phyloP scores from a whole-genome alignment of 805 yeast species.

The Sugiyamaella lignohabitans region DNA sequence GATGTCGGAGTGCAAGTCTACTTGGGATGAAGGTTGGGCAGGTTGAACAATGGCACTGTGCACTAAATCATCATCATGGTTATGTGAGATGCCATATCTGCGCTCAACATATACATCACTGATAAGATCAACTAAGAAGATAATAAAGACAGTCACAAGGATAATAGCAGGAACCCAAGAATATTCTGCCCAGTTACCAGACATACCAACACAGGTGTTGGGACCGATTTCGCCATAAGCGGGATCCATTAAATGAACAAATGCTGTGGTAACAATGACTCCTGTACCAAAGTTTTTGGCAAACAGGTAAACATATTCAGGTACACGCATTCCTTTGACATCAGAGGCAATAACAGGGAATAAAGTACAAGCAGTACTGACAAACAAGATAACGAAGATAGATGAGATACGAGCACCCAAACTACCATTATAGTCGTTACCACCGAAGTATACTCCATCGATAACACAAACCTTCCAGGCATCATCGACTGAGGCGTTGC shows the following conservation, averaged over 20 bases:
- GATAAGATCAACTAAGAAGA: constrained; percentile 45
- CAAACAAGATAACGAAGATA: constrained; percentile 50
- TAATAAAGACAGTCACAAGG: constrained; percentile 39
- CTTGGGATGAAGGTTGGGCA: constrained; percentile 17
- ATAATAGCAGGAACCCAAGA: constrained; percentile 55
- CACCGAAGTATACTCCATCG: constrained; percentile 38
- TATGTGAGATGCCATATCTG: constrained; percentile 30
- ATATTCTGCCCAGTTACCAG: constrained; percentile 44
- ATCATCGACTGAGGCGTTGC: constrained; percentile 24
- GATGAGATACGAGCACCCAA: constrained; percentile 48
- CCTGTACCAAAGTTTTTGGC: constrained; percentile 62
- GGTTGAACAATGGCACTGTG: constrained; percentile 17
- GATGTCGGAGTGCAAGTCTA: constrained; percentile 14
- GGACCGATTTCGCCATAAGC: constrained; percentile 32
- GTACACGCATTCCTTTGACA: constrained; percentile 24
- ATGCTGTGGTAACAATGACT: constrained; percentile 71
- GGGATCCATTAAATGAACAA: constrained; percentile 52
- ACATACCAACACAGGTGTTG: constrained; percentile 36
- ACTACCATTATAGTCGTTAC: constrained; percentile 38
- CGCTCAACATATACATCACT: constrained; percentile 39
- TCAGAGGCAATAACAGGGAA: constrained; percentile 38
- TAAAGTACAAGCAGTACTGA: constrained; percentile 40
- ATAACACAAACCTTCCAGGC: constrained; percentile 39
- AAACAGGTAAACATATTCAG: constrained; percentile 28
- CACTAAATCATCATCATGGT: constrained; percentile 23